A percentile compares a stretch with the other conserved stretches of the same genome.
phyloP scores from a whole-genome alignment of 2,329 filamentous ascomycete species.

The Colletotrichum echinochloae region DNA sequence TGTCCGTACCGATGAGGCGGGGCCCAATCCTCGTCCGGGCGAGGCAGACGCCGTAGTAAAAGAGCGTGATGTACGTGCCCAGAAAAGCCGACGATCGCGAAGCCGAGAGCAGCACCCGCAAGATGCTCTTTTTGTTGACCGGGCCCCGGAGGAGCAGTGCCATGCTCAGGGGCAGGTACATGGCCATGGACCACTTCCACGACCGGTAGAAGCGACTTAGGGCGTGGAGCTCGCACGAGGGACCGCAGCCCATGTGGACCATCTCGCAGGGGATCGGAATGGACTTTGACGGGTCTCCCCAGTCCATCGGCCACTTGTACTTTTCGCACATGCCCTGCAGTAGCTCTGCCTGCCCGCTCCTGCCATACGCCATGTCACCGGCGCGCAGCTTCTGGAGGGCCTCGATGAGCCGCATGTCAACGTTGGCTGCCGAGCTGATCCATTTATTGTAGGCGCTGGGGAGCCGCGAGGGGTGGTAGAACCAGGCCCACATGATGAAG shows the following conservation, averaged over 20 bases:
- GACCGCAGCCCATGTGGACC: conserved; percentile 83
- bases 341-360: conserved; percentile 76
- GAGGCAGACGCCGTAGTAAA: conserved; percentile 89
- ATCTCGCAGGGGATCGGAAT: conserved; percentile 85
- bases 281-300: conserved; percentile 77
- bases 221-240: conserved; percentile 81
- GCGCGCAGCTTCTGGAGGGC: conserved; percentile 75
- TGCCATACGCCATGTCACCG: conserved; percentile 76
- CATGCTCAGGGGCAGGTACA: conserved; percentile 81
- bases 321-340: conserved; percentile 80
- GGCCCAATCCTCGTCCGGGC: conserved; percentile 80
- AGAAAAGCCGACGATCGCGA: conserved; percentile 81
- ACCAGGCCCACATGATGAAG: conserved; percentile 90
- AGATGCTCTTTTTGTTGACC: conserved; percentile 59
- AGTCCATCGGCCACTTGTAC: conserved; percentile 74
- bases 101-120: conserved; percentile 68
- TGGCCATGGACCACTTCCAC: conserved; percentile 80
- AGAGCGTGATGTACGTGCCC: conserved; percentile 80
- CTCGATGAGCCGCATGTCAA: conserved; percentile 80
- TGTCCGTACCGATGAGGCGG: conserved; percentile 68
- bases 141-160: conserved; percentile 66
- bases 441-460: conserved; percentile 82
- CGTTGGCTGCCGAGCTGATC: conserved; percentile 81
- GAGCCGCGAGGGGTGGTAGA: conserved; percentile 78
- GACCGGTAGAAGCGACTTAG: conserved; percentile 74